Evolutionary conservation across 352 stramenopile genomes (phyloP).

Genomic region (Elongisporangium prolatum): DNA sequence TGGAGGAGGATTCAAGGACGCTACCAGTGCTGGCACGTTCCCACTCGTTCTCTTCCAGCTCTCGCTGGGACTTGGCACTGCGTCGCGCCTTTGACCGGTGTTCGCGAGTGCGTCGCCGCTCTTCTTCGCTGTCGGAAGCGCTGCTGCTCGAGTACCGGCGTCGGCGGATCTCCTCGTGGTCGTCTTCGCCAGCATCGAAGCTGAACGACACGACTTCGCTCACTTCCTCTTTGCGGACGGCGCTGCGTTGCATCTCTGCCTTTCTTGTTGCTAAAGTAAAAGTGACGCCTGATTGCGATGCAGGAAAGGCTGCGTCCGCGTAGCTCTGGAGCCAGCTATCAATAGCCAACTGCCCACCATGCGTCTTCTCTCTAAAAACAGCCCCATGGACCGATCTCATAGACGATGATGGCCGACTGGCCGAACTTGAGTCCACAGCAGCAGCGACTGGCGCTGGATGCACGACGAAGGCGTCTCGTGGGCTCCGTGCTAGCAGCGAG

Average conservation of each 20-base stretch:
- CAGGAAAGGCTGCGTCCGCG: background rate
- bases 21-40: conserved; percentile 24
- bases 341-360: background rate
- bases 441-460: conserved; percentile 15
- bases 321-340: background rate
- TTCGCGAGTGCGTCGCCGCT: background rate
- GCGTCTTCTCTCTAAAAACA: background rate
- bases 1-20: conserved; percentile 11
- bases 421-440: background rate
- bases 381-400: background rate
- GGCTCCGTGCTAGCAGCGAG: conserved; percentile 29
- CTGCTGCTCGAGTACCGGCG: conserved; percentile 28
- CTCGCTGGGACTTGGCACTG: conserved; percentile 4
- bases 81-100: background rate
- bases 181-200: conserved; percentile 37
- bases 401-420: background rate
- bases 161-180: conserved; percentile 31
- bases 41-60: conserved; percentile 30
- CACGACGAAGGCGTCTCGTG: conserved; percentile 30
- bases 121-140: conserved; percentile 12
- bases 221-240: conserved; percentile 21
- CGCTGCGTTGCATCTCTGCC: background rate
- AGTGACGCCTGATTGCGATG: background rate
- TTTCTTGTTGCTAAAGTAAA: background rate
- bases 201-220: conserved; percentile 64